Evolutionary conservation across 2,329 filamentous ascomycete species (phyloP).

Genomic region (Diatrype stigma): DNA sequence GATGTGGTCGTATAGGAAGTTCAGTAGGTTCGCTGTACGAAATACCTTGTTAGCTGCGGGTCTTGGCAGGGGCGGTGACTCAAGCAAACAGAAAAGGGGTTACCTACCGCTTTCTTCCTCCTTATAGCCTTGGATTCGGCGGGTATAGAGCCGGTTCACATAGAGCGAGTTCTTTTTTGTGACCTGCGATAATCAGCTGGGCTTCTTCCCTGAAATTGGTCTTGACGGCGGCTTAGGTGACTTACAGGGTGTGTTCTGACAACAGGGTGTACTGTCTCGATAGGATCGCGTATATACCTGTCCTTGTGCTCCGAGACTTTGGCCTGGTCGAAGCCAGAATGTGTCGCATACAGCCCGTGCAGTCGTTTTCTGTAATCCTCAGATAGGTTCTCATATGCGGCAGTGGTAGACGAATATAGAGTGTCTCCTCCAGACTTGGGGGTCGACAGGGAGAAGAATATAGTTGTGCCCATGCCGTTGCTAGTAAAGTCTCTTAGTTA

Average conservation of each 20-base stretch:
- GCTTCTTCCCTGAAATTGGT: constrained; percentile 1
- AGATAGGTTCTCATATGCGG: constrained; percentile 18
- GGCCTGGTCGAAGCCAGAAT: constrained; percentile 15
- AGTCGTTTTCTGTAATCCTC: constrained; percentile 11
- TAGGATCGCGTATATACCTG: constrained; percentile 20
- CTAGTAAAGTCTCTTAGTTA: too few relatives aligned
- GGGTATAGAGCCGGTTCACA: constrained; percentile 7
- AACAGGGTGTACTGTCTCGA: constrained; percentile 24
- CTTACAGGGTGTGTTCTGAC: constrained; percentile 26
- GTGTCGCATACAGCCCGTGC: constrained; percentile 14
- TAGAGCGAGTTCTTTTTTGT: constrained; percentile 10
- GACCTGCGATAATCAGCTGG: constrained; percentile 2
- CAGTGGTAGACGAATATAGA: constrained; percentile 11
- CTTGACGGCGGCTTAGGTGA: constrained; percentile 7
- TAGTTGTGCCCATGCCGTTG: constrained; percentile 18
- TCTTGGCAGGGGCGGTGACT: not conserved
- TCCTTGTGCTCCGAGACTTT: constrained; percentile 11
- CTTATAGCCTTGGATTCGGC: constrained; percentile 6
- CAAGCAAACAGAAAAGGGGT: not conserved
- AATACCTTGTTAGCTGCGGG: not conserved
- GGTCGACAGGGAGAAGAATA: constrained; percentile 16
- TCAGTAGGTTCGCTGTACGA: constrained; percentile 1
- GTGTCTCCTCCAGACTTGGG: constrained; percentile 18
- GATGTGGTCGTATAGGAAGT: constrained; percentile 8
- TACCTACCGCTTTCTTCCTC: constrained; percentile 10